Base-by-base conservation (phyloP, 1,139 yeast genomes). In the Geotrichum candidum region DNA sequence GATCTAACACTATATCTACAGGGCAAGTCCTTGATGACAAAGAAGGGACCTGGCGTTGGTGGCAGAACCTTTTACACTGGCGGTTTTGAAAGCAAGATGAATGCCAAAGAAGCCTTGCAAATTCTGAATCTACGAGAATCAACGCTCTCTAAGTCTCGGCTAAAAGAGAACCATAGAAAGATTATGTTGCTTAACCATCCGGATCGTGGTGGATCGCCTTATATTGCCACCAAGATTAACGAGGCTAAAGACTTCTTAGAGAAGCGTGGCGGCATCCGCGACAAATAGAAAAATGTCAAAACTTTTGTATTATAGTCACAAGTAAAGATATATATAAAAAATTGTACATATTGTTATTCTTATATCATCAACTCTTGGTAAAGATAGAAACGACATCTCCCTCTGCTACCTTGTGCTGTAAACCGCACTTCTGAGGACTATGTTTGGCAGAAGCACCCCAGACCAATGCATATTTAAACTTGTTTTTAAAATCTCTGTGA, bases 371-470 rank as follows among this genome's bases (percentile, higher is more conserved):
- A 54, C 51, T 54, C 55, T 91, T 94, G 33, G 97, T 86, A 60
- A 92, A 90, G 63, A 94, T 85, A 63, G 95, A 88, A 15, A 94
- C 92, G 35, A 94, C 99, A 73, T 94, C 99, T 71, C 92, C 98
- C 71, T 94, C 99, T 67, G 89, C 86, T 22, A 94, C 86, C 54
- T 80, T 80, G 73, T 94, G 99, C 65, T 75, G 82, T 64, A 94
- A 78, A 0, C 99, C 98, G 79, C 98, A 92, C 72, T 91, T 91
- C 72, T 94, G 99, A 1, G 99, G 99, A 53, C 95, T 89, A 72
- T 91, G 97, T 74, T 94, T 94, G 6, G 97, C 89, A 59, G 96
- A 87, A 0, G 92, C 86, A 0, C 99, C 99, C 98, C 98, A 94
- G 11, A 94, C 97, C 69, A 91, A 77, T 0, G 98, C 98, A 73